Evolutionary conservation across 2,329 filamentous ascomycete species (phyloP).

Genomic region (Gremmenia infestans): DNA sequence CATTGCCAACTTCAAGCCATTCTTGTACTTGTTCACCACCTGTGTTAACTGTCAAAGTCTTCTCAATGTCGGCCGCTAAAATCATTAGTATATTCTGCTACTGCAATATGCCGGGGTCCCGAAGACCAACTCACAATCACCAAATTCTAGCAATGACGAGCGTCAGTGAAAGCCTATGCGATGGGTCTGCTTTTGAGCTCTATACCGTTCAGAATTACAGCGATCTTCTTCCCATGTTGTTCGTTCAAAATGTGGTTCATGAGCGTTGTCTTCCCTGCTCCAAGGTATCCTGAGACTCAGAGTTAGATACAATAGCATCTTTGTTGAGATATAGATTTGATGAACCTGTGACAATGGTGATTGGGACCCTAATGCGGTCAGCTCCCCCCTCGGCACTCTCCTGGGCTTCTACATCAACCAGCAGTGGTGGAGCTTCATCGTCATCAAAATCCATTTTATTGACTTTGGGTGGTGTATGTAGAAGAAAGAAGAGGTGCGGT

Average conservation of each 20-base stretch:
- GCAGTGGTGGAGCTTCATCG: constrained; percentile 60
- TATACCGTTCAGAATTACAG: constrained; percentile 87
- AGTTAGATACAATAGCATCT: constrained; percentile 2
- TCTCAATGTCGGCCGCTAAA: constrained; percentile 83
- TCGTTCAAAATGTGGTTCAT: constrained; percentile 95
- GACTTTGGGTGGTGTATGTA: not conserved
- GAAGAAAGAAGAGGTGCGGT: not conserved
- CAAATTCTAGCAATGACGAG: constrained; percentile 56
- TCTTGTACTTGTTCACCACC: constrained; percentile 79
- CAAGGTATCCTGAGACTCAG: constrained; percentile 70
- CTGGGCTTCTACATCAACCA: constrained; percentile 45
- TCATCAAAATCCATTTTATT: constrained; percentile 56
- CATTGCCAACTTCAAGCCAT: constrained; percentile 94
- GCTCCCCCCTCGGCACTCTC: constrained; percentile 40
- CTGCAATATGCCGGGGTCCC: not conserved
- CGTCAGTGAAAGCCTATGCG: not conserved
- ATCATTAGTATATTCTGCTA: constrained; percentile 2
- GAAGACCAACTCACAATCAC: constrained; percentile 57
- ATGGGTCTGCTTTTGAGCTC: constrained; percentile 15
- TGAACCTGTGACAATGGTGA: constrained; percentile 77
- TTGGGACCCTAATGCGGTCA: constrained; percentile 64
- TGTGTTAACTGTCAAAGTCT: constrained; percentile 85
- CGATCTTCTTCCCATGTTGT: constrained; percentile 95
- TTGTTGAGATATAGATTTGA: not conserved
- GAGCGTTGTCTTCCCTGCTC: constrained; percentile 90